Evolutionary conservation across 805 yeast genomes (phyloP).

Genomic region (Grigorovia humatica): DNA sequence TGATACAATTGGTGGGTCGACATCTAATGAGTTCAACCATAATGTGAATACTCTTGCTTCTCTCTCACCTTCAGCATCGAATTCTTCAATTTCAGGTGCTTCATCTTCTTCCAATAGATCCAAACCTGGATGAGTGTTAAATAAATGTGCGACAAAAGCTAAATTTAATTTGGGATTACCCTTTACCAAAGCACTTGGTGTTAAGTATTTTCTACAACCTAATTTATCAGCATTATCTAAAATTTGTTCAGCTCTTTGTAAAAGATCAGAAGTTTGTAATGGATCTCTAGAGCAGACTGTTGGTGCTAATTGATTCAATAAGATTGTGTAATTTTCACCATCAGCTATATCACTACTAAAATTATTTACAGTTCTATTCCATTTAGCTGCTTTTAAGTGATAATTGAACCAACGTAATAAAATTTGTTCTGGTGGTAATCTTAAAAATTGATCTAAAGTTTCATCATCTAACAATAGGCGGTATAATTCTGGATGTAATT

Average conservation of each 20-base stretch:
- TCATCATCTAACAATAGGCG: conserved; percentile 92
- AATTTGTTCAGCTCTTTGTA: conserved; percentile 79
- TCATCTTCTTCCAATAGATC: conserved; percentile 91
- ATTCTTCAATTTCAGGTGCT: conserved; percentile 90
- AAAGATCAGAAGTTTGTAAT: conserved; percentile 61
- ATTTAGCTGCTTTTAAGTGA: conserved; percentile 86
- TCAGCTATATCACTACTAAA: conserved; percentile 83
- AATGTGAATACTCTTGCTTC: conserved; percentile 97
- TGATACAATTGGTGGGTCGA: conserved; percentile 85
- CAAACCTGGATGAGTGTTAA: conserved; percentile 93
- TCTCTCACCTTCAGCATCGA: conserved; percentile 98
- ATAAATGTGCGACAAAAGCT: conserved; percentile 94
- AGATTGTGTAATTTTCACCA: conserved; percentile 89
- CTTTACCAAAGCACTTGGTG: conserved; percentile 84
- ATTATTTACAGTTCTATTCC: conserved; percentile 76
- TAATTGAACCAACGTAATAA: conserved; percentile 95
- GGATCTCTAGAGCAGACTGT: conserved; percentile 74
- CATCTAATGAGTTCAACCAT: conserved; percentile 95
- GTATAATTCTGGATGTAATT: conserved; percentile 91
- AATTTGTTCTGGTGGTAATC: conserved; percentile 96
- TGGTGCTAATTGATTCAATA: conserved; percentile 82
- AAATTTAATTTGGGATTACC: conserved; percentile 95
- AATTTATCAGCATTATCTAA: conserved; percentile 80
- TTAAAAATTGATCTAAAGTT: conserved; percentile 89
- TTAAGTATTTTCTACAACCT: conserved; percentile 87